Evolutionary conservation across 2,329 filamentous ascomycete species (phyloP), one percentile per base, ranked within the genome.

Genomic region (Trichophyton mentagrophytes): DNA sequence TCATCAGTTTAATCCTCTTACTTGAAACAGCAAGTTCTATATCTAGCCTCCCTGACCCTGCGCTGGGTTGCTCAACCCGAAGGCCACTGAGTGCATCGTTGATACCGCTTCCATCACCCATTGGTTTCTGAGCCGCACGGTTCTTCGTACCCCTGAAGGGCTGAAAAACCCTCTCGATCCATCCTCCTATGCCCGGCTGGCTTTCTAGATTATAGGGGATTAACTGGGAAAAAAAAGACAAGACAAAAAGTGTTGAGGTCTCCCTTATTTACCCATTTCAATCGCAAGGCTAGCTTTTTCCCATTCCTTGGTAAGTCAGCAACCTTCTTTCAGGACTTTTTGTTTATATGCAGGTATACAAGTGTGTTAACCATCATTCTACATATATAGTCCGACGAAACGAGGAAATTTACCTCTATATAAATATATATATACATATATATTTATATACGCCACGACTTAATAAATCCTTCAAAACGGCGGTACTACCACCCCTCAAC

Each of bases 401-500:
- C 27, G 27, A 30, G 27, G 27, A 1, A 30, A 30, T 30, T 30
- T 7, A 30, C 27, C 27, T 30, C 27, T 7, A 30, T 30, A 30
- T 30, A 30, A 7, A 30, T 7, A 30, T 30, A 30, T 30, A 30
- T 7, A 30, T 7, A 30, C 0, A 25, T 25, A 25, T 25, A 22
- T 51, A 25, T 22, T 15, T 51, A 51, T 51, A 51, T 51, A 51
- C 20, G 20, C 27, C 3, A 51, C 20, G 57, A 11, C 61, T 42
- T 42, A 17, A 53, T 42, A 53, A 38, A 47, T 58, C 59, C 20
- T 33, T 61, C 61, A 63, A 63, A 60, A 63, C 61, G 61, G 61
- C 59, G 57, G 59, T 63, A 49, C 79, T 90, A 79, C 87, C 87
- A 76, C 84, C 86, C 76, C 80, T 80, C 76, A 78, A 84, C 78